Conservation (phyloP, 2,329 filamentous ascomycete genomes). For the Aspergillus carbonarius region DNA sequence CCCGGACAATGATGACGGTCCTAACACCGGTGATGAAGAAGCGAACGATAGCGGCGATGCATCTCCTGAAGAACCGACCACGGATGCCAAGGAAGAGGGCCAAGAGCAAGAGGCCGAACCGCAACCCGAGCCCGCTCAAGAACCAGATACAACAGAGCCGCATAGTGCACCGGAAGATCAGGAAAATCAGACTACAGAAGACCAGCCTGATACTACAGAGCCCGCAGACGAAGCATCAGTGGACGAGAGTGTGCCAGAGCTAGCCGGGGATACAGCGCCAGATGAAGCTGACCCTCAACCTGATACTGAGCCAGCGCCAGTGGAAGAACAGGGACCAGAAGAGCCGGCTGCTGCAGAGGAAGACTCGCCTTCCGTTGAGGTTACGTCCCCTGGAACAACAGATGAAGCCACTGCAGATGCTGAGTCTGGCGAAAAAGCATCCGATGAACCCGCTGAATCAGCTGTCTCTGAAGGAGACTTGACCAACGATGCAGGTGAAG, state of each 20-base stretch:
- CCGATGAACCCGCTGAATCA: constrained; percentile 6
- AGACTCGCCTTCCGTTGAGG: constrained; percentile 11
- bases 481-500: neutral
- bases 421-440: constrained; percentile 4
- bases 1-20: constrained; percentile 1
- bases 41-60: constrained; percentile 1
- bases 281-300: constrained; percentile 11
- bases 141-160: neutral
- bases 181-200: neutral
- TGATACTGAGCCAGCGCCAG: constrained; percentile 12
- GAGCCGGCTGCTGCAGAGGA: constrained; percentile 13
- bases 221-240: constrained; percentile 11
- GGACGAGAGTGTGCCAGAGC: neutral
- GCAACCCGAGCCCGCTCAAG: constrained; percentile 6
- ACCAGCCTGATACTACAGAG: constrained; percentile 4
- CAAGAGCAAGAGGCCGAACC: constrained; percentile 11
- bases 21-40: constrained; percentile 7
- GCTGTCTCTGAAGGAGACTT: neutral
- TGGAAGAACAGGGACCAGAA: constrained; percentile 2
- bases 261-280: constrained; percentile 10
- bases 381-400: neutral
- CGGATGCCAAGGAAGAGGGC: constrained; percentile 11
- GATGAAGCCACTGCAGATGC: constrained; percentile 4
- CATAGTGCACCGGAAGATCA: constrained; percentile 10
- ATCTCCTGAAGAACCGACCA: constrained; percentile 5